These are phyloP conservation scores for Acer negundo DNA, from an alignment of 345 rosid genomes.

Conservation along the genomic window DNA sequence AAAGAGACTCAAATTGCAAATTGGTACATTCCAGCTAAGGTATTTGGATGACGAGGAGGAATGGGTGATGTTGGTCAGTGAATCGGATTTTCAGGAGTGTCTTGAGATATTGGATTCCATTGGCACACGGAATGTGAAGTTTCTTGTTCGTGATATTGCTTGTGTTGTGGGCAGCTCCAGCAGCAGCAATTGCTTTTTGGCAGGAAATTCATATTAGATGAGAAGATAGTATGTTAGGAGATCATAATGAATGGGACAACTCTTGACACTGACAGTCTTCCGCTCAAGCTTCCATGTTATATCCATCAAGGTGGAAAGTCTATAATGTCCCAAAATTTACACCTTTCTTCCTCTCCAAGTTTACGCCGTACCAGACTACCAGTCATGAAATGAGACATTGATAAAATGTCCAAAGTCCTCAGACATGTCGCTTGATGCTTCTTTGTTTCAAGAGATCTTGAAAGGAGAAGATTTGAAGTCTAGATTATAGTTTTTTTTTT, in stretches of 20 bases:
- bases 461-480: neutral
- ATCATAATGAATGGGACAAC: neutral
- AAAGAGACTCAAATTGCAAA: conserved; percentile 68
- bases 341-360: neutral
- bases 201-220: conserved; percentile 28
- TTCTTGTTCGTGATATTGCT: conserved; percentile 61
- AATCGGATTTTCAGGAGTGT: conserved; percentile 85
- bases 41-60: conserved; percentile 91
- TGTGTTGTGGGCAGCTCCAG: conserved; percentile 58
- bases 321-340: neutral
- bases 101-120: conserved; percentile 62
- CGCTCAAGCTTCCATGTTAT: neutral
- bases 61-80: conserved; percentile 78
- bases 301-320: neutral
- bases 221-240: neutral
- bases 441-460: neutral
- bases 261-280: neutral
- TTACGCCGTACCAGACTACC: neutral
- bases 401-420: neutral
- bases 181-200: conserved; percentile 58
- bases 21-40: conserved; percentile 73
- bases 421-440: neutral
- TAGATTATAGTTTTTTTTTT: neutral
- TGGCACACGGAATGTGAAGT: conserved; percentile 63
- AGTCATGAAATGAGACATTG: neutral